Evolutionary conservation across 345 rosid species (phyloP).

Genomic region (Bruguiera gymnorhiza): DNA sequence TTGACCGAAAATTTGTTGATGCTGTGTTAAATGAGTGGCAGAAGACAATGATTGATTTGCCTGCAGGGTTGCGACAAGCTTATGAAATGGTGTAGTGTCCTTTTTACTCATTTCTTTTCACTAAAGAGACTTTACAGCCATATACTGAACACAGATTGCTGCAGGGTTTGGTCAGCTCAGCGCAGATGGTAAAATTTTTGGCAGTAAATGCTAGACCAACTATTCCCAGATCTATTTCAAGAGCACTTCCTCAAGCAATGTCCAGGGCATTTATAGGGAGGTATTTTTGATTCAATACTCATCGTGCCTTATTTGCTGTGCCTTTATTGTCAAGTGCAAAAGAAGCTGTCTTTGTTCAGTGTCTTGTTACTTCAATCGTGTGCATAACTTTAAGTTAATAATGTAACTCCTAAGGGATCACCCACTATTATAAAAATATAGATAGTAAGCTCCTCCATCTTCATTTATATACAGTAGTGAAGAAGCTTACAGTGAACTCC

Average conservation of each 20-base stretch:
- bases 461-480: no score
- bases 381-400: no score
- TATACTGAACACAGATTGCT: conserved; percentile 30
- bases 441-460: no score
- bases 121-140: conserved; percentile 5
- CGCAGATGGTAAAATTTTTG: conserved; percentile 86
- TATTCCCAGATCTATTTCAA: conserved; percentile 72
- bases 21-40: conserved; percentile 98
- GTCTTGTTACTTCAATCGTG: not conserved
- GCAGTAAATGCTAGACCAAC: conserved; percentile 98
- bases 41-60: conserved; percentile 87
- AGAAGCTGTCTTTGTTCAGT: not conserved
- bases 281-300: conserved; percentile 31
- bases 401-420: no score
- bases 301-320: not conserved
- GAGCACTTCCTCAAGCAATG: conserved; percentile 79
- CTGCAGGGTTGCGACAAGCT: conserved; percentile 97
- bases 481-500: no score
- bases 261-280: conserved; percentile 97
- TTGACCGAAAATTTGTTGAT: conserved; percentile 84
- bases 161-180: conserved; percentile 97
- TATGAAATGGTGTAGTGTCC: conserved; percentile 74
- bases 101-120: conserved; percentile 13
- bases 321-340: not conserved
- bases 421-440: no score